Evolutionary conservation across 768 basidiomycete genomes (phyloP), one percentile per base, ranked within the genome.

Genomic region (Pulveroboletus sp.): DNA sequence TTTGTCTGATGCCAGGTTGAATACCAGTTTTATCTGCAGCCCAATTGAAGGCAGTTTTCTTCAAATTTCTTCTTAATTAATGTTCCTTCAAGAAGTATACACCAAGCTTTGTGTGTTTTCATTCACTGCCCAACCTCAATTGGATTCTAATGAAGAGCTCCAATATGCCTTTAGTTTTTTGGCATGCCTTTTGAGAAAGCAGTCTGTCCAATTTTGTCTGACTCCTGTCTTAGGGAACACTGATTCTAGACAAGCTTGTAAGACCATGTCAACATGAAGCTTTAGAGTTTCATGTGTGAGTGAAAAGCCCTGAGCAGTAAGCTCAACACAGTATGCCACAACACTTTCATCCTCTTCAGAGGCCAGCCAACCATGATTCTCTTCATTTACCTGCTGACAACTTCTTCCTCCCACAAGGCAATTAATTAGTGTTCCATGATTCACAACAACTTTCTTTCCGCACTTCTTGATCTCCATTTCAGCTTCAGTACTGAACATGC

Each of bases 191-290:
- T 57, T 41, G 3, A 65, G 34, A 35, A 69, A 69, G 19, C 47
- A 42, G 9, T 62, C 31, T 2, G 54, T 2, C 63, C 73, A 30
- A 23, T 45, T 44, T 16, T 44, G 17, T 12, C 43, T 66, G 67
- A 75, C 65, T 19, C 72, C 68, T 22, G n/a, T 6, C 12, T 35
- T 14, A 2, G 63, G 68, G 46, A 72, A 73, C 24, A 48, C 23
- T 29, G 55, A 43, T 6, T 70, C 70, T 27, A 65, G 54, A 2
- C 54, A 47, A 17, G 69, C 67, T 9, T 35, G 35, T n/a, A 50
- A 51, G 31, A 73, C 65, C 6, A 43, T 30, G 36, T 67, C 60
- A 19, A 60, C 63, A 57, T 59, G 50, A 13, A 58, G 51, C 41
- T 61, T 56, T 14, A 69, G 49, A 44, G 40, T 11, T 32, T 26